phyloP scores from a whole-genome alignment of 2,329 filamentous ascomycete genomes.

The Fusarium nelsonii region DNA sequence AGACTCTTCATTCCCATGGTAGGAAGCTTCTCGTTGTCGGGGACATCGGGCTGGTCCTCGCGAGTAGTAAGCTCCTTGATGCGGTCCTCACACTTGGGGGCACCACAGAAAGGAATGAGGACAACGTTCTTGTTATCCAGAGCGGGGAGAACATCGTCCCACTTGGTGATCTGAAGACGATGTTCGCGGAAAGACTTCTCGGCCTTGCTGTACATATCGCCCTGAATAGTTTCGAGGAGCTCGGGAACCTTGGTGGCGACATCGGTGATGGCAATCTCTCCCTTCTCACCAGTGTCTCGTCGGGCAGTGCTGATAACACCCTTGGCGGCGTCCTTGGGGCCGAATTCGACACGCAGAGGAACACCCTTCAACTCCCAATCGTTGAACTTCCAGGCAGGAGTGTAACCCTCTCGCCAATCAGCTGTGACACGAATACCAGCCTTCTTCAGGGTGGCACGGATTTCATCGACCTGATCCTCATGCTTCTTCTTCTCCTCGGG shows the following conservation, averaged over 20 bases:
- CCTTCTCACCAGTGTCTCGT: slow-evolving; percentile 88
- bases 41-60: slow-evolving; percentile 67
- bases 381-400: slow-evolving; percentile 98
- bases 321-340: slow-evolving; percentile 91
- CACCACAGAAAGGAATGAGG: slow-evolving; percentile 90
- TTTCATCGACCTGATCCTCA: slow-evolving; percentile 78
- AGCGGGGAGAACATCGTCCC: slow-evolving; percentile 91
- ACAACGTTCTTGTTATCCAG: slow-evolving; percentile 94
- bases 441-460: slow-evolving; percentile 76
- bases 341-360: slow-evolving; percentile 93
- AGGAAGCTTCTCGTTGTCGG: slow-evolving; percentile 66
- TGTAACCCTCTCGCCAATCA: slow-evolving; percentile 90
- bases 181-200: slow-evolving; percentile 83
- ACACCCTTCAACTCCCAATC: slow-evolving; percentile 98
- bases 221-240: slow-evolving; percentile 90
- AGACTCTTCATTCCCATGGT: slow-evolving; percentile 76
- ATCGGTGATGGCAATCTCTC: slow-evolving; percentile 80
- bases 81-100: slow-evolving; percentile 85
- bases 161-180: slow-evolving; percentile 83
- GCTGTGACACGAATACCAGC: slow-evolving; percentile 82
- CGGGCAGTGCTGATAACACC: slow-evolving; percentile 86
- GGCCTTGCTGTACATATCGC: slow-evolving; percentile 82
- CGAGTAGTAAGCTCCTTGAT: slow-evolving; percentile 93
- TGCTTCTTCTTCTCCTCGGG: slow-evolving; percentile 83
- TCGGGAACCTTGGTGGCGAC: slow-evolving; percentile 79